Evolutionary conservation across 2,329 filamentous ascomycete genomes (phyloP).

Genomic region (Fusarium tuaranense): DNA sequence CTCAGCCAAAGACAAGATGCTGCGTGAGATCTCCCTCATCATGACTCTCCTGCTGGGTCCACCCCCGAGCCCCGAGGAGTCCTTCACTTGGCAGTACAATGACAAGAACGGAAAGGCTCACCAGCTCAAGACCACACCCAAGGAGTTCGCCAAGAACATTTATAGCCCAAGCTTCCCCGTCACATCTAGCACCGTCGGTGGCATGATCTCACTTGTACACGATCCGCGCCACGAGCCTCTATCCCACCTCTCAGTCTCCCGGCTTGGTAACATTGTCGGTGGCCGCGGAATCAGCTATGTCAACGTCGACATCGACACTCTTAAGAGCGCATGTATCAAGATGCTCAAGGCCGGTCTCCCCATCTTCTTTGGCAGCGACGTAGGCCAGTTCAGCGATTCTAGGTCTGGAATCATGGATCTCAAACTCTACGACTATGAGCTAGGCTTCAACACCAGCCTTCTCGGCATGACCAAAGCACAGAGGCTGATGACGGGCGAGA

Average conservation of each 20-base stretch:
- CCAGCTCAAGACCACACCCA: conserved; percentile 73
- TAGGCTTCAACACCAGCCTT: conserved; percentile 84
- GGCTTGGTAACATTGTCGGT: conserved; percentile 85
- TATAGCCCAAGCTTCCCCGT: conserved; percentile 70
- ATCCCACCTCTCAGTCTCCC: conserved; percentile 78
- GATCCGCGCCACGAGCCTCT: conserved; percentile 84
- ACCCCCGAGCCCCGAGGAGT: conserved; percentile 74
- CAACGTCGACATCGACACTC: conserved; percentile 79
- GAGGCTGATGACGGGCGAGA: conserved; percentile 79
- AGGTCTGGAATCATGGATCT: conserved; percentile 83
- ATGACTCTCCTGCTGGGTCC: conserved; percentile 86
- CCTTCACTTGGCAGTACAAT: conserved; percentile 85
- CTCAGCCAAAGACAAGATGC: conserved; percentile 76
- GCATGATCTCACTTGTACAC: conserved; percentile 85
- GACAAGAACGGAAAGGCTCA: conserved; percentile 76
- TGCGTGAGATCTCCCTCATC: conserved; percentile 83
- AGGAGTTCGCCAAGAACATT: conserved; percentile 78
- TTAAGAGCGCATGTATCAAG: conserved; percentile 79
- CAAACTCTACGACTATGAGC: conserved; percentile 79
- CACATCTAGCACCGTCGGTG: conserved; percentile 70
- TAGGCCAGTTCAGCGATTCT: conserved; percentile 82
- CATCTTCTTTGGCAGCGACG: conserved; percentile 90
- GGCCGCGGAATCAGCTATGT: conserved; percentile 83
- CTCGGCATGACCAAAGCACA: conserved; percentile 82
- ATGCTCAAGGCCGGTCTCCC: conserved; percentile 85